Base-by-base conservation (phyloP, 2,329 filamentous ascomycete species). In the Cucurbitaria berberidis region DNA sequence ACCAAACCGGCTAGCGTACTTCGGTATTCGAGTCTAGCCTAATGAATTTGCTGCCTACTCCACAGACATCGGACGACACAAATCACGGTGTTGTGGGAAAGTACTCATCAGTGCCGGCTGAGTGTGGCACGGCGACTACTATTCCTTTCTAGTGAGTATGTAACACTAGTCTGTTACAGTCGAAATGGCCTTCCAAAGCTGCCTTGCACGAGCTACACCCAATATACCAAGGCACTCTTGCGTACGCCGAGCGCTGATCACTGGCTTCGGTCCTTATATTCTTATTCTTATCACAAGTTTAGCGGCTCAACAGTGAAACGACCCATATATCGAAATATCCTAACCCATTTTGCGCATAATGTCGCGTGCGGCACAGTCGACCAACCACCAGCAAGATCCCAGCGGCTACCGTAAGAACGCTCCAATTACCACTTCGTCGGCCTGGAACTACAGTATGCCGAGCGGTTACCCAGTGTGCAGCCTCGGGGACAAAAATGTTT, bases 401-500 rank as follows among this genome's bases (percentile, higher is more conserved):
- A 7, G 40, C 40, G 36, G 36, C 40, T 42, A 42, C 29, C 40
- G 40, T 16, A 18, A 10, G 16, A 18, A 11, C 22, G 40, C 24
- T 7, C 40, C 40, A 42, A 42, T 42, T 13, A 42, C 15, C 24
- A 26, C 22, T 16, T 29, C 8, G n/a, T 41, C 22, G 5, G 11
- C 19, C 22, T 41, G 13, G n/a, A 27, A 29, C n/a, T n/a, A n/a
- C n/a, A n/a, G 16, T n/a, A 2, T 19, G 19, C 40, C 40, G 40
- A 42, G 40, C 40, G 40, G 40, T 24, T 42, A 26, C 24, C 15
- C 13, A 11, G 11, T 24, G 24, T 9, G n/a, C n/a, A 42, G 40
- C 24, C 24, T 29, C 51, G 53, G 49, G 48, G 57, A n/a, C 53
- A 42, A 32, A 29, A 29, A 38, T 22, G 49, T 52, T 52, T 52